Conservation (phyloP, 371 early-diverging fungal genomes). For the Saksenaea oblongispora region DNA sequence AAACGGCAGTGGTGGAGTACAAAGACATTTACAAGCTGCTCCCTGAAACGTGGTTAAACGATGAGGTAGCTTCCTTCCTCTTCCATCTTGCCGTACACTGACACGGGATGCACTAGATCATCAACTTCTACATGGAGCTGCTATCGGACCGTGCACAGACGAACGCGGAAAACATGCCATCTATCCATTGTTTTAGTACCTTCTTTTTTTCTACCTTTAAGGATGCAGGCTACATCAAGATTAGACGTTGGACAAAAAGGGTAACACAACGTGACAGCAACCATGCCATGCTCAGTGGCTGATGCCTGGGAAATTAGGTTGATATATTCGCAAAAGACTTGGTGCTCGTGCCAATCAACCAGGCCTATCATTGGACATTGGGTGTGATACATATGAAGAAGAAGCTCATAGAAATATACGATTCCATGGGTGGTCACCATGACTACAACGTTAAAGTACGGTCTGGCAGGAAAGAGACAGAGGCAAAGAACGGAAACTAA, state of each 20-base stretch:
- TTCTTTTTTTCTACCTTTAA: constrained; percentile 82
- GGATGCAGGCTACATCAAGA: constrained; percentile 72
- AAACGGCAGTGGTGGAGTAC: constrained; percentile 55
- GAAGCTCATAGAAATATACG: constrained; percentile 81
- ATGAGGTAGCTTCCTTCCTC: constrained; percentile 57
- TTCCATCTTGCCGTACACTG: background rate
- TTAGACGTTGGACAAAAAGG: constrained; percentile 84
- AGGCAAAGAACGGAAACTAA: background rate
- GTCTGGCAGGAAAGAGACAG: background rate
- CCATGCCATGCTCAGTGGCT: background rate
- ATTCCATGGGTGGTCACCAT: constrained; percentile 77
- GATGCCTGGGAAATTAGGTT: constrained; percentile 36
- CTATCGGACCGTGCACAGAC: constrained; percentile 65
- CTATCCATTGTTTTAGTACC: constrained; percentile 83
- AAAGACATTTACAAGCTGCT: constrained; percentile 72
- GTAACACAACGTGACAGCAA: constrained; percentile 29
- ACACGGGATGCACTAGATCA: constrained; percentile 45
- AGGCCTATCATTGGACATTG: constrained; percentile 88
- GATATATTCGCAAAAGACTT: constrained; percentile 82
- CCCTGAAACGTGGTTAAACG: constrained; percentile 89
- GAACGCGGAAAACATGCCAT: constrained; percentile 40
- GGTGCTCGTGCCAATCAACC: constrained; percentile 88
- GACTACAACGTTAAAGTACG: constrained; percentile 44
- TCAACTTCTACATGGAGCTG: constrained; percentile 88
- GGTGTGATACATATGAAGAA: constrained; percentile 75